These are phyloP conservation scores for Sporothrix euskadiensis DNA, from an alignment of 2,329 filamentous ascomycete species.

Conservation along the genomic window DNA sequence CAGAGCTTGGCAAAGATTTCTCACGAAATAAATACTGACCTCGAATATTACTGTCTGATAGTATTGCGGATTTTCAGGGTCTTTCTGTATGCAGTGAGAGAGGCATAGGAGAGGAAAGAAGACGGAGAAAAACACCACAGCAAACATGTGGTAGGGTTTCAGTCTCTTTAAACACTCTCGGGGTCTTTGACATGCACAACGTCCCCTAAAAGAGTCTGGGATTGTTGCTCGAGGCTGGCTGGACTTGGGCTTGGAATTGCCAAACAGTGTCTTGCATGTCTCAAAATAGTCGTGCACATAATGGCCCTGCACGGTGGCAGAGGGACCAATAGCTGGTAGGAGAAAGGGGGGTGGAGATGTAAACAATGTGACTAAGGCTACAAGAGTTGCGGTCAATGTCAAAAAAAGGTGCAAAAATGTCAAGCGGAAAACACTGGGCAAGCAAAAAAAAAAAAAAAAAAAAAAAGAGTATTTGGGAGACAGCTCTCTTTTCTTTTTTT, in stretches of 20 bases:
- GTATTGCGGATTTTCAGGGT: neutral
- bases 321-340: neutral
- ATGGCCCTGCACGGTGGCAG: neutral
- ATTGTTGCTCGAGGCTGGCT: neutral
- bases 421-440: neutral
- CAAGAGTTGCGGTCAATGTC: neutral
- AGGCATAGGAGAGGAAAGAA: neutral
- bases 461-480: neutral
- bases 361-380: neutral
- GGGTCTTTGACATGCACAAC: neutral
- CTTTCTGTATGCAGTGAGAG: neutral
- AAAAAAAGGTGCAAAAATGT: neutral
- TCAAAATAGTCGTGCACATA: neutral
- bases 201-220: neutral
- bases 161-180: neutral
- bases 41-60: neutral
- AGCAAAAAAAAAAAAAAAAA: neutral
- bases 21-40: neutral
- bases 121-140: neutral
- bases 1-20: neutral
- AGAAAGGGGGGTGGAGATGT: neutral
- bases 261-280: conserved; percentile 1
- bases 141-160: neutral
- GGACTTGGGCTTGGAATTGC: neutral
- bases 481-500: neutral